A percentile compares a stretch with the other conserved stretches of the same genome.
phyloP scores from a whole-genome alignment of 2,329 filamentous ascomycete species.

The Aureobasidium vineae region DNA sequence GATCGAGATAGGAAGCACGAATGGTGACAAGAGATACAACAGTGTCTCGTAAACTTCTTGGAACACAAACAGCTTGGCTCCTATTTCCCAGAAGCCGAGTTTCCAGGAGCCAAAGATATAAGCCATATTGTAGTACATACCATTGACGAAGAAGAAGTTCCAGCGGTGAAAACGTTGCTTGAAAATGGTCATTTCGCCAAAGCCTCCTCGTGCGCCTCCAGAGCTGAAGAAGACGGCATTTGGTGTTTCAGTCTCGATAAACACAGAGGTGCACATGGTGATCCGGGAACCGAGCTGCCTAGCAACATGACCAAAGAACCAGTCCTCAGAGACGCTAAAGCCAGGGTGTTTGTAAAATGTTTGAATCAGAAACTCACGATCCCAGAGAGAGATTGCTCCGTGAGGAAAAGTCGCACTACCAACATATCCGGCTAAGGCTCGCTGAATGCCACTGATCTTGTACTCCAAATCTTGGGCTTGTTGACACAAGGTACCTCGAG shows the following conservation, averaged over 20 bases:
- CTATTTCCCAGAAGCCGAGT: constrained; percentile 51
- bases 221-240: constrained; percentile 45
- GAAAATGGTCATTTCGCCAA: constrained; percentile 55
- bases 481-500: constrained; percentile 31
- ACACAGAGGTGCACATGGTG: constrained; percentile 51
- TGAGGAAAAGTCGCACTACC: constrained; percentile 53
- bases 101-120: constrained; percentile 52
- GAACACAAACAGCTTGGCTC: constrained; percentile 51
- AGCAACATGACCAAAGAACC: constrained; percentile 53
- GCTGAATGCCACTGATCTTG: constrained; percentile 50
- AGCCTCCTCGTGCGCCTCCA: constrained; percentile 47
- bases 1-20: constrained; percentile 49
- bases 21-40: constrained; percentile 48
- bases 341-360: constrained; percentile 52
- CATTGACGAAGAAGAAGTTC: constrained; percentile 55
- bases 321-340: constrained; percentile 53
- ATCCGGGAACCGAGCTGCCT: constrained; percentile 48
- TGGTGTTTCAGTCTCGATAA: constrained; percentile 54
- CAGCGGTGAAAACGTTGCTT: constrained; percentile 52
- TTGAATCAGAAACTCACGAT: constrained; percentile 47
- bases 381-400: constrained; percentile 52
- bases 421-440: constrained; percentile 46
- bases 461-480: constrained; percentile 54
- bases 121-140: constrained; percentile 49
- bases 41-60: constrained; percentile 52